Evolutionary conservation across 108 stramenopile species (phyloP), one percentile per base, ranked within the genome.

Genomic region (Cyclotella kingstonii): DNA sequence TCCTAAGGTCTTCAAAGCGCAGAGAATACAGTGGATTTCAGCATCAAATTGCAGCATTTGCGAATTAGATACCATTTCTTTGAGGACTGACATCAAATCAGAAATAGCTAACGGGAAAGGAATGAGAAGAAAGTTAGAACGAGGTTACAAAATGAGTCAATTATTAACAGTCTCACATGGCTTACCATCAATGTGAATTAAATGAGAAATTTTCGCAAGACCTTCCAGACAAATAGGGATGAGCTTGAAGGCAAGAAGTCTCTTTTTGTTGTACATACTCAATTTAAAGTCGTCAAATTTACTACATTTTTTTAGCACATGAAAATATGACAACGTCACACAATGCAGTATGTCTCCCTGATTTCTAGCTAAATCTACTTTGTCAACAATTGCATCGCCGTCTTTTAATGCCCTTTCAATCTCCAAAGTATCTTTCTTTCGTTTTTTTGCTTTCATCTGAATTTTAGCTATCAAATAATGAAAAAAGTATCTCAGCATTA

Each of bases 291-390:
- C 46, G 19, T 64, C 67, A 22, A 64, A 52, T 8, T 19, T 21
- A 28, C 79, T 68, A 4, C 66, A 66, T 21, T 63, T 56, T 59
- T 95, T 95, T 42, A 93, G 66, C 42, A 89, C 78, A 8, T 89
- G 86, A 76, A 95, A 90, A 65, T 95, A 95, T 10, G 89, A 84
- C 31, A 91, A 47, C 19, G 78, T 85, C 15, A 95, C 82, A 34
- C 69, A 56, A 45, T 91, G 85, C 48, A 95, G 47, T 0, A 86
- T 82, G 42, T 92, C 87, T 1, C 87, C 81, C 53, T 89, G 88
- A 54, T 81, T 80, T 18, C 81, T 73, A 0, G 88, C 88, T 52
- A 89, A 60, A 2, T 84, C 56, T 11, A 86, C 70, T 45, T 87
- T 89, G 60, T 95, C 86, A 11, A 90, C 83, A 27, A 75, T 79